Conservation (phyloP, 768 basidiomycete genomes). For the Boletus edulis region DNA sequence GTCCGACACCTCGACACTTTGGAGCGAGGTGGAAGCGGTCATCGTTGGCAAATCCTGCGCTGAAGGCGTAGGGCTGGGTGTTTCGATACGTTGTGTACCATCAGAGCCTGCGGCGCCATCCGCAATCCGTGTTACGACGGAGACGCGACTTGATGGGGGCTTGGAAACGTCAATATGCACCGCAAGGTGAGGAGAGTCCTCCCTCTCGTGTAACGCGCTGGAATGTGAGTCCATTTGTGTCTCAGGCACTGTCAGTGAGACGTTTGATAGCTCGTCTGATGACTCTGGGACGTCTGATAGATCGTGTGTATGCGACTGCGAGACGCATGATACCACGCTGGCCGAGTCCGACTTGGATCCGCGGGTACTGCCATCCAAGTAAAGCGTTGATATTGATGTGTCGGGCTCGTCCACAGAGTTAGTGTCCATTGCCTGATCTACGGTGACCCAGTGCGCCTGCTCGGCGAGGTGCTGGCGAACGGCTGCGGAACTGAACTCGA, state of each 20-base stretch:
- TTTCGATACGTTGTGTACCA: not conserved
- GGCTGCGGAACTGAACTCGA: conserved; percentile 58
- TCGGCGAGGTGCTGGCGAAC: conserved; percentile 62
- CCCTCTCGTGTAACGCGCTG: not conserved
- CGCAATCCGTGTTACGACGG: not conserved
- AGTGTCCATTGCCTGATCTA: conserved; percentile 27
- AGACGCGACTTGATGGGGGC: conserved; percentile 31
- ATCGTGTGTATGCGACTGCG: conserved; percentile 25
- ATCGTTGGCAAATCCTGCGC: conserved; percentile 22
- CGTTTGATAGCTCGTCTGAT: conserved; percentile 19
- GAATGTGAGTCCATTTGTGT: not conserved
- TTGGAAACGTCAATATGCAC: conserved; percentile 47
- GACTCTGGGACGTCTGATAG: not conserved
- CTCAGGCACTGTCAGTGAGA: conserved; percentile 22
- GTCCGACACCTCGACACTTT: conserved; percentile 18
- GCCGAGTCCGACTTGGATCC: conserved; percentile 14
- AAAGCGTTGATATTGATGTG: conserved; percentile 57
- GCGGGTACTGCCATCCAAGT: conserved; percentile 41
- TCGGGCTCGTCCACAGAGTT: conserved; percentile 35
- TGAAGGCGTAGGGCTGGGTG: conserved; percentile 5
- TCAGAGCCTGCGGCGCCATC: not conserved
- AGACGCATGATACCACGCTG: conserved; percentile 16
- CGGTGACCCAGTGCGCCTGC: conserved; percentile 37
- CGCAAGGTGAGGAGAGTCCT: conserved; percentile 33
- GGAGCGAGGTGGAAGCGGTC: conserved; percentile 32